phyloP scores from a whole-genome alignment of 768 basidiomycete species.

The Lactarius indigo region DNA sequence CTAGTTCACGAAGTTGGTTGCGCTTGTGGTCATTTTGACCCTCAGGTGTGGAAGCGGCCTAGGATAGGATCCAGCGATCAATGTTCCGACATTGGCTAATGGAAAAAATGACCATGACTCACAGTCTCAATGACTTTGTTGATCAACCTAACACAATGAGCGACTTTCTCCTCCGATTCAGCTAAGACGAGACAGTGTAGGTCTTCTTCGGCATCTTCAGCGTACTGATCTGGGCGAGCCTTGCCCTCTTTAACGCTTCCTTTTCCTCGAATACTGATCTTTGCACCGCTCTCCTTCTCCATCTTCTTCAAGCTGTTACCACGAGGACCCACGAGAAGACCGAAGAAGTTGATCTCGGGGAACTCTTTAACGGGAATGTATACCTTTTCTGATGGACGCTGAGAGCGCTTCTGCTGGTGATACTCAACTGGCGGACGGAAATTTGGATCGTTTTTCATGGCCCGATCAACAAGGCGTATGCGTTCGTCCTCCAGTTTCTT shows the following conservation, averaged over 20 bases:
- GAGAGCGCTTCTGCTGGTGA: slow-evolving; percentile 89
- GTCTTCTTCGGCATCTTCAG: slow-evolving; percentile 98
- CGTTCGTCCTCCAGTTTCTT: slow-evolving; percentile 94
- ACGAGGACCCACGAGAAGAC: slow-evolving; percentile 94
- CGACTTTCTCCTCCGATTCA: slow-evolving; percentile 90
- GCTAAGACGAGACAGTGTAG: slow-evolving; percentile 95
- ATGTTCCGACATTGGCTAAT: background rate
- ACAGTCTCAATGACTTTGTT: slow-evolving; percentile 98
- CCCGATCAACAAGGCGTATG: slow-evolving; percentile 88
- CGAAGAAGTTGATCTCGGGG: slow-evolving; percentile 99
- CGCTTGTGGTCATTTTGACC: slow-evolving; percentile 99
- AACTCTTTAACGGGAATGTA: slow-evolving; percentile 99
- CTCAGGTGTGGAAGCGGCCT: slow-evolving; percentile 99
- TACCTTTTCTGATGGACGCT: slow-evolving; percentile 94
- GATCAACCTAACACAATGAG: slow-evolving; percentile 88
- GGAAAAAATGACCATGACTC: slow-evolving; percentile 31
- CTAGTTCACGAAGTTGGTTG: slow-evolving; percentile 96
- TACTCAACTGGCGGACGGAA: slow-evolving; percentile 98
- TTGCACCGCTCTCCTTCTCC: slow-evolving; percentile 97
- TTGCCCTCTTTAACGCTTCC: slow-evolving; percentile 99
- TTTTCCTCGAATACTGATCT: slow-evolving; percentile 97
- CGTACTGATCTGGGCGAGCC: slow-evolving; percentile 88
- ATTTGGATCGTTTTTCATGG: slow-evolving; percentile 96
- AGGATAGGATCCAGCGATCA: slow-evolving; percentile 11
- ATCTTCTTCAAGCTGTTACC: slow-evolving; percentile 99